These are phyloP conservation scores for Curvularia eragrostidis DNA, from an alignment of 2,329 filamentous ascomycete genomes.

Conservation along the genomic window DNA sequence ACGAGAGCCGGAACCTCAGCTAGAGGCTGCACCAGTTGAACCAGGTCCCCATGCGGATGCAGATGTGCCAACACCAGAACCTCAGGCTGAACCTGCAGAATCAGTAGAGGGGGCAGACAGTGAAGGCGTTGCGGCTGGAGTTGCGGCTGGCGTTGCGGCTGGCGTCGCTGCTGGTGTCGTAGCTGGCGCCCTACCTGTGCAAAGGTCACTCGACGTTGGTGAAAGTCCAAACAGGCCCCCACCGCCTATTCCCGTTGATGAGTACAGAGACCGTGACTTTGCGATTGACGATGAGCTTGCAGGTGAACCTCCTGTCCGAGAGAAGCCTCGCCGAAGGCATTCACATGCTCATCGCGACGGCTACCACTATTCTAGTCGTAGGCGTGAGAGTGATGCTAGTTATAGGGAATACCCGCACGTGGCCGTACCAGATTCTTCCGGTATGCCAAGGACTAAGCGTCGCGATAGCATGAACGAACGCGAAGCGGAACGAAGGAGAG, in stretches of 20 bases:
- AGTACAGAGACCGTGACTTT: constrained; percentile 33
- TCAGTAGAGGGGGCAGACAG: not conserved
- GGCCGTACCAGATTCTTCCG: constrained; percentile 22
- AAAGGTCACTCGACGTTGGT: constrained; percentile 7
- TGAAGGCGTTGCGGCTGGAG: not conserved
- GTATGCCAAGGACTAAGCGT: constrained; percentile 35
- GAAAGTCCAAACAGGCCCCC: constrained; percentile 1
- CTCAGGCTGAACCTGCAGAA: constrained; percentile 5
- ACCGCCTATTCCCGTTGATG: constrained; percentile 4
- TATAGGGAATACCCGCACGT: constrained; percentile 35
- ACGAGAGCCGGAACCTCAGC: not conserved
- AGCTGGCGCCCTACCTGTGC: no score
- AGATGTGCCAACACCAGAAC: constrained; percentile 2
- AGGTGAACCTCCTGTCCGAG: constrained; percentile 28
- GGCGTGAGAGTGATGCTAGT: constrained; percentile 43
- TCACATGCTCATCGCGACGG: constrained; percentile 40
- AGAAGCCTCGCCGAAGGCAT: constrained; percentile 39
- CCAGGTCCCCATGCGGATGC: not conserved
- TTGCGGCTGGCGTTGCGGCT: not conserved
- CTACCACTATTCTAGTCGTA: constrained; percentile 35
- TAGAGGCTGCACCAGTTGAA: not conserved
- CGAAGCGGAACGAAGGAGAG: constrained; percentile 32
- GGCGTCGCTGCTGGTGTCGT: no score
- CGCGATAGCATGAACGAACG: constrained; percentile 45
- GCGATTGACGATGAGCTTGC: constrained; percentile 35